Conservation (phyloP, 306 rosid genomes). For the Corylus heterophylla region DNA sequence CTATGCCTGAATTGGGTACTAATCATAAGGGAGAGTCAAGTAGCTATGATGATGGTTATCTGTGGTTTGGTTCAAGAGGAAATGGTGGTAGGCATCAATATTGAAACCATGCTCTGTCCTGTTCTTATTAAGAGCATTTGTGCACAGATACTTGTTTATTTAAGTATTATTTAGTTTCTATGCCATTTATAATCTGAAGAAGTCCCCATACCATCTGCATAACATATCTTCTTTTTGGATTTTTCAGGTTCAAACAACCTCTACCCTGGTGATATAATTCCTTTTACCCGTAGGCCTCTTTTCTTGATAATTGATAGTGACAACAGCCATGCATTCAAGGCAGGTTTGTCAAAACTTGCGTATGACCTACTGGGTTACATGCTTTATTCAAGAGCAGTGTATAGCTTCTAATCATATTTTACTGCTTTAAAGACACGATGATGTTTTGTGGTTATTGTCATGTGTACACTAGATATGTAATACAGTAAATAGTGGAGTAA, state of each 20-base stretch:
- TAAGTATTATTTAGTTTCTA: conserved; percentile 1
- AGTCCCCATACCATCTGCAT: conserved; percentile 20
- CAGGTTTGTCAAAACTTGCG: conserved; percentile 99
- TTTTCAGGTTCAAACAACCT: conserved; percentile 78
- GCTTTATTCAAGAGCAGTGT: conserved; percentile 27
- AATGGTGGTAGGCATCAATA: conserved; percentile 60
- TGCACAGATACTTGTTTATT: conserved; percentile 1
- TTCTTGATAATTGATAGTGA: conserved; percentile 94
- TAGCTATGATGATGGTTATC: conserved; percentile 58
- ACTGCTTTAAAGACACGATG: conserved; percentile 2
- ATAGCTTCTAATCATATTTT: conserved; percentile 29
- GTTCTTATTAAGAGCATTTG: conserved; percentile 23
- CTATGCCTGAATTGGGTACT: conserved; percentile 50
- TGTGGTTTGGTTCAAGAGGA: conserved; percentile 95
- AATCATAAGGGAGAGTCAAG: conserved; percentile 62
- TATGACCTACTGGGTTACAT: conserved; percentile 37
- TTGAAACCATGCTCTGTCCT: conserved; percentile 21
- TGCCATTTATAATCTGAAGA: conserved; percentile 15
- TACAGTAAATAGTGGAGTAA: not conserved
- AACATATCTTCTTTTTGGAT: conserved; percentile 25
- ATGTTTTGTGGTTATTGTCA: conserved; percentile 18
- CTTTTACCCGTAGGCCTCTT: conserved; percentile 94
- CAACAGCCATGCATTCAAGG: conserved; percentile 99
- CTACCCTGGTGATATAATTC: conserved; percentile 92
- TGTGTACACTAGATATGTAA: conserved; percentile 9